These are phyloP conservation scores for Sarocladium strictum DNA, from an alignment of 2,329 filamentous ascomycete species.

Conservation along the genomic window DNA sequence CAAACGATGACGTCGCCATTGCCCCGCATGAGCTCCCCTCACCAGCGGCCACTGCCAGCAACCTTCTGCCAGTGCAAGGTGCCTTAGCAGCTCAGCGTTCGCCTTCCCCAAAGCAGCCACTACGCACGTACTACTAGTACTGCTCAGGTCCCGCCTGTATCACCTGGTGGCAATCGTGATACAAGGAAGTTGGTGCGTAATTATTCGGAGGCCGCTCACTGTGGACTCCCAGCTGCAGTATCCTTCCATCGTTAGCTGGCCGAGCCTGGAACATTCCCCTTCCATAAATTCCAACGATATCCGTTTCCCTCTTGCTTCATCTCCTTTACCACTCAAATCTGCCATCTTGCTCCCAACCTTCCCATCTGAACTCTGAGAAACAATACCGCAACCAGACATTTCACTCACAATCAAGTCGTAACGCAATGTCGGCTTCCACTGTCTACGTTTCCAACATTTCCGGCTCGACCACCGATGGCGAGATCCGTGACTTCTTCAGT, in stretches of 20 bases:
- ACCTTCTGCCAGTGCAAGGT: neutral
- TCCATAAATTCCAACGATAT: neutral
- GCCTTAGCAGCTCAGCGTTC: too few species aligned
- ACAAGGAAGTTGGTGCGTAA: neutral
- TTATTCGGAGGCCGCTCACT: neutral
- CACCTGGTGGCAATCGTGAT: neutral
- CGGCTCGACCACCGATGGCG: slow-evolving; percentile 73
- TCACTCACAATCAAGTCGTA: too few species aligned
- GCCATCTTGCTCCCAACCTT: too few species aligned
- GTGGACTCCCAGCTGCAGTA: neutral
- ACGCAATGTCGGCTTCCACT: slow-evolving; percentile 52
- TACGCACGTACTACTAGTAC: too few species aligned
- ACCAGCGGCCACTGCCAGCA: neutral
- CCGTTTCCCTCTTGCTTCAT: neutral
- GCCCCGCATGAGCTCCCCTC: slow-evolving; percentile 23
- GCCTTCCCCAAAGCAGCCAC: too few species aligned
- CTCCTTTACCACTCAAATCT: neutral
- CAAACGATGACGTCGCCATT: slow-evolving; percentile 22
- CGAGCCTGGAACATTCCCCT: slow-evolving; percentile 8
- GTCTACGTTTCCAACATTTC: slow-evolving; percentile 91
- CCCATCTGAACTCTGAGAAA: too few species aligned
- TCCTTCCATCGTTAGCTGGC: slow-evolving; percentile 3
- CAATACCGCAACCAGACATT: too few species aligned
- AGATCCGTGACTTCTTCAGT: slow-evolving; percentile 95
- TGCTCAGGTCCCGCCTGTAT: neutral